Base-by-base conservation (phyloP, 768 basidiomycete genomes). In the Suillus luteus region DNA sequence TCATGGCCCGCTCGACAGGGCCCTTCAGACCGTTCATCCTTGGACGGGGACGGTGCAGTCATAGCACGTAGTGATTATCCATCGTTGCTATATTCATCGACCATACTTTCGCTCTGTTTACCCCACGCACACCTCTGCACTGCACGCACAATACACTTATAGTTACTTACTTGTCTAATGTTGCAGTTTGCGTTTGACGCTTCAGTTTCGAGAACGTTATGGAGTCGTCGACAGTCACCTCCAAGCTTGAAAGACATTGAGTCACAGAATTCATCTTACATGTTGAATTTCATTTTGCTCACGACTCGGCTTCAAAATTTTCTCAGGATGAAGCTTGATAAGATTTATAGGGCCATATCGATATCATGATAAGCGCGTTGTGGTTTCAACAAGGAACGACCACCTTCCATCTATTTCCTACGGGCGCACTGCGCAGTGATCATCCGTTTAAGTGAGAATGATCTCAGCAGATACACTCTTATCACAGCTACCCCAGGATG, bases 91-190 rank as follows among this genome's bases (percentile, higher is more conserved):
- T 40, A 24, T 58, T 27, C 40, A 41, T 41, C 24, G 57, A 41
- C 14, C 17, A 58, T 31, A 15, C 40, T 41, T 40, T 58, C 55
- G 55, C 24, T 58, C 55, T 24, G 37, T 58, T 58, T 58, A 58
- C 57, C 57, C 40, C 40, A 58, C 57, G 38, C 57, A 58, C 40
- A 58, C 40, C 40, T 58, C 57, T 41, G 24, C 57, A 58, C 38
- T 58, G 55, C 55, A 58, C 57, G 41, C 57, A 54, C 52, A 58
- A 58, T 58, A 58, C 57, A 58, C 17, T 58, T 58, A 58, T 58
- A 58, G 38, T 27, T 58, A 58, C 57, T 57, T 57, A 57, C 55
- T 57, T 38, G 55, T 40, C 55, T 58, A 58, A 58, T 58, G 57
- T 58, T 41, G 40, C 55, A 40, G 22, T 38, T 58, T 58, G 40